A percentile compares a stretch with the other conserved stretches of the same genome.
Evolutionary conservation across 148 eudicot species (phyloP).

Genomic region (Salicornia ramosissima): DNA sequence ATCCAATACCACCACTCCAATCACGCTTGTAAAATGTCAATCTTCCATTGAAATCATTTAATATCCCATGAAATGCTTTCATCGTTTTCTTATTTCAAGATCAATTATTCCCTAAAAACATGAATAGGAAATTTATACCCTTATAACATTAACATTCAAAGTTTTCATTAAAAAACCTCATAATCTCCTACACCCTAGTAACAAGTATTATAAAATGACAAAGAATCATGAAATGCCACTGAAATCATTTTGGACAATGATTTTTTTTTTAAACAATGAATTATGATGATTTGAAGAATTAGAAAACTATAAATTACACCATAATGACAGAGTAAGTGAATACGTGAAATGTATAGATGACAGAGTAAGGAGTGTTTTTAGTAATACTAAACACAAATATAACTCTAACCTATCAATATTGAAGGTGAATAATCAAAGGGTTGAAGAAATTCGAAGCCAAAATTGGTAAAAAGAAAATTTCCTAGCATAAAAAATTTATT

Average conservation of each 20-base stretch:
- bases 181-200: not conserved
- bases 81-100: conserved; percentile 27
- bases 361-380: not conserved
- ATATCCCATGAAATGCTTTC: conserved; percentile 44
- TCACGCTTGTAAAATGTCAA: conserved; percentile 53
- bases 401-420: conserved; percentile 13
- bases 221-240: not conserved
- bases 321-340: not conserved
- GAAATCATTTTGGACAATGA: not conserved
- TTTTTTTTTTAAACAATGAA: not conserved
- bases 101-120: conserved; percentile 6
- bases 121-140: not conserved
- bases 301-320: not conserved
- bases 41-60: conserved; percentile 50
- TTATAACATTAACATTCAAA: not conserved
- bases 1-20: conserved; percentile 50
- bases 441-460: conserved; percentile 11
- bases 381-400: not conserved
- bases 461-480: not conserved
- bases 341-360: not conserved
- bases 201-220: not conserved
- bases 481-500: not conserved
- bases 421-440: conserved; percentile 10
- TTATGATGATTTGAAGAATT: not conserved
- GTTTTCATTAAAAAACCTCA: conserved; percentile 2